Base-by-base conservation (phyloP, 345 rosid species). In the Corchorus capsularis region DNA sequence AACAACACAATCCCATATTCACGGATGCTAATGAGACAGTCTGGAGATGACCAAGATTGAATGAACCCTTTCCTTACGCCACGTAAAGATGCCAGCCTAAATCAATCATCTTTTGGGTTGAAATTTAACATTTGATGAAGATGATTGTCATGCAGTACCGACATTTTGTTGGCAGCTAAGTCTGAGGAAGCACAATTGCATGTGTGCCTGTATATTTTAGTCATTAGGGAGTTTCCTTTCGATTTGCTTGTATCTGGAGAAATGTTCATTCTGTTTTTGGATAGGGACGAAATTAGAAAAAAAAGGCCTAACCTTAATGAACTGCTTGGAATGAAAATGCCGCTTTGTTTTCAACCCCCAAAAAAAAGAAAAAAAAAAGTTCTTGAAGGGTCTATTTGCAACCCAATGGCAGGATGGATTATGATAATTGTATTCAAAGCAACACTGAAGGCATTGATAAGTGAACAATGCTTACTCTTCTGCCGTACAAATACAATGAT, bases 1-100 rank as follows among this genome's bases (percentile, higher is more conserved):
- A 93, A 79, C 97, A 92, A 50, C 98, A 95, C 85, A 93, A 93
- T 53, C 85, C 90, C 4, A 88, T 92, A 73, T 95, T 95, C 86
- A 92, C 91, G 0, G 99, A 95, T 79, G 96, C 97, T 64, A 86
- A 91, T 43, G 96, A 89, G 79, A 91, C 93, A 0, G 80, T 87
- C 35, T 89, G 96, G 93, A 88, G 91, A 77, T 91, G 81, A 86
- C 55, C 35, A 13, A 17, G 75, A 74, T 53, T 27, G 27, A 27
- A 27, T 27, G n/a, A 4, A 60, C 56, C 20, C 50, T 55, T 46
- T 72, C 41, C 10, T 3, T 2, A 37, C 39, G 45, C 35, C 22
- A 4, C 32, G 2, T 2, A 0, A 34, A 78, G 55, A 9, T 79
- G 34, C 17, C 37, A 19, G 14, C 11, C 32, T 4, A 52, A 20